phyloP scores from a whole-genome alignment of 768 basidiomycete species.

The Ramaria sp. region DNA sequence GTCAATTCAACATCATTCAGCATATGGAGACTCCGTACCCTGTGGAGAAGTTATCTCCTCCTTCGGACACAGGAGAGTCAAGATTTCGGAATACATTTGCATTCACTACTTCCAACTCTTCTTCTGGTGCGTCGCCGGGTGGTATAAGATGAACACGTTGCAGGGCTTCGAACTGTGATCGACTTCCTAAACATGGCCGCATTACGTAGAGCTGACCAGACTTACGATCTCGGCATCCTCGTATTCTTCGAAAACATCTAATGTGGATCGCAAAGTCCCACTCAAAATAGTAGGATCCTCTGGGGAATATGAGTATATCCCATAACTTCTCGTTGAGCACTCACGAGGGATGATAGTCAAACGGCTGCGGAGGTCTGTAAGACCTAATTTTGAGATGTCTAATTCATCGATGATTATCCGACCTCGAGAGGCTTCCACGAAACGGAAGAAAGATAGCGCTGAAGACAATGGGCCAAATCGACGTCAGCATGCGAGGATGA shows the following conservation, averaged over 20 bases:
- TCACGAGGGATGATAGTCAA: conserved; percentile 69
- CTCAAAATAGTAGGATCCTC: conserved; percentile 88
- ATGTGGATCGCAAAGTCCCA: conserved; percentile 66
- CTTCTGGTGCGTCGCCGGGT: conserved; percentile 33
- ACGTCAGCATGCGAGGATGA: background rate
- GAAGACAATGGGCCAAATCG: background rate
- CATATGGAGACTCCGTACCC: conserved; percentile 34
- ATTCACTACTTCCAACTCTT: conserved; percentile 43
- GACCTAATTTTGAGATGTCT: conserved; percentile 68
- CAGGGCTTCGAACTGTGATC: conserved; percentile 62
- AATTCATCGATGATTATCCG: conserved; percentile 66
- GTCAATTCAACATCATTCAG: background rate
- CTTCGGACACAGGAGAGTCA: conserved; percentile 68
- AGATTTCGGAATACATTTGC: conserved; percentile 67
- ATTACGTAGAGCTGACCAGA: background rate
- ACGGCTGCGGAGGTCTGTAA: conserved; percentile 69
- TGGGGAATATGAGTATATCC: conserved; percentile 16
- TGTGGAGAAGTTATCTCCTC: conserved; percentile 84
- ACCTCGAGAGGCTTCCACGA: conserved; percentile 79
- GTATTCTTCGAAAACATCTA: conserved; percentile 84
- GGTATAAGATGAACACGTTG: conserved; percentile 75
- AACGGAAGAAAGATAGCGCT: conserved; percentile 79
- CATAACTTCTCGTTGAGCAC: conserved; percentile 15
- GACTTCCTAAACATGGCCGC: background rate
- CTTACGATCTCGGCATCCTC: conserved; percentile 72